A percentile compares a stretch with the other conserved stretches of the same genome.
phyloP scores from a whole-genome alignment of 352 stramenopile species.

The Globisporangium apiculatum region DNA sequence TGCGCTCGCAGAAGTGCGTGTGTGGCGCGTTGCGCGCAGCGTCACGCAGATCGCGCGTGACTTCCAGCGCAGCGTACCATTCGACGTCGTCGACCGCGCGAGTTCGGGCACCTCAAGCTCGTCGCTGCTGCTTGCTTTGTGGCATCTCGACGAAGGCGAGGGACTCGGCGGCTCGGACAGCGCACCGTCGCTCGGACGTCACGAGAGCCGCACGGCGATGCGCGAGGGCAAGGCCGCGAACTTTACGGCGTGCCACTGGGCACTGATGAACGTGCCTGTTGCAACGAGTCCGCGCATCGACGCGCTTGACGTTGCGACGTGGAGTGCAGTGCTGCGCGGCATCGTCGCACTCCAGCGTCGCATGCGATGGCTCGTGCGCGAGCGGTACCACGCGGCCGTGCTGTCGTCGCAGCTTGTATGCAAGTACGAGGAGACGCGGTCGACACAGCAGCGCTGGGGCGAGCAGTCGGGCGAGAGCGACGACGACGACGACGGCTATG shows the following conservation, averaged over 20 bases:
- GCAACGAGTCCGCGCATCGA: slow-evolving; percentile 38
- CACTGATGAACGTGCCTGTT: slow-evolving; percentile 45
- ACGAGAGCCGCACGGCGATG: neutral
- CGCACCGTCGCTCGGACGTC: slow-evolving; percentile 5
- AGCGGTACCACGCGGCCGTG: slow-evolving; percentile 18
- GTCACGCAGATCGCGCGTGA: slow-evolving; percentile 40
- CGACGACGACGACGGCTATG: slow-evolving; percentile 12
- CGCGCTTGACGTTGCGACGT: slow-evolving; percentile 10
- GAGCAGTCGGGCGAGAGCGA: slow-evolving; percentile 13
- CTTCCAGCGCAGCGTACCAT: slow-evolving; percentile 58
- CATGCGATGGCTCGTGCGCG: slow-evolving; percentile 23
- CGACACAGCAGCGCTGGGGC: slow-evolving; percentile 17
- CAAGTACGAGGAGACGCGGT: slow-evolving; percentile 30
- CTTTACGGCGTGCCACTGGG: slow-evolving; percentile 66
- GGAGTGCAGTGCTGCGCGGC: slow-evolving; percentile 9
- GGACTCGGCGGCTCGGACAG: slow-evolving; percentile 53
- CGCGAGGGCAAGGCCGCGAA: slow-evolving; percentile 29
- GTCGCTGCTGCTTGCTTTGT: slow-evolving; percentile 38
- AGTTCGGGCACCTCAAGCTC: slow-evolving; percentile 4
- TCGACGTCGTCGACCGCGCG: slow-evolving; percentile 16
- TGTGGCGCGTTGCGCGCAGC: slow-evolving; percentile 52
- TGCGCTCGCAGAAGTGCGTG: slow-evolving; percentile 61
- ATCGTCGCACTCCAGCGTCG: slow-evolving; percentile 32
- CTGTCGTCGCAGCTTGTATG: slow-evolving; percentile 33
- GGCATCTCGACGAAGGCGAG: slow-evolving; percentile 75